Evolutionary conservation across 2,329 filamentous ascomycete species (phyloP).

Genomic region (Colletotrichum sp.): DNA sequence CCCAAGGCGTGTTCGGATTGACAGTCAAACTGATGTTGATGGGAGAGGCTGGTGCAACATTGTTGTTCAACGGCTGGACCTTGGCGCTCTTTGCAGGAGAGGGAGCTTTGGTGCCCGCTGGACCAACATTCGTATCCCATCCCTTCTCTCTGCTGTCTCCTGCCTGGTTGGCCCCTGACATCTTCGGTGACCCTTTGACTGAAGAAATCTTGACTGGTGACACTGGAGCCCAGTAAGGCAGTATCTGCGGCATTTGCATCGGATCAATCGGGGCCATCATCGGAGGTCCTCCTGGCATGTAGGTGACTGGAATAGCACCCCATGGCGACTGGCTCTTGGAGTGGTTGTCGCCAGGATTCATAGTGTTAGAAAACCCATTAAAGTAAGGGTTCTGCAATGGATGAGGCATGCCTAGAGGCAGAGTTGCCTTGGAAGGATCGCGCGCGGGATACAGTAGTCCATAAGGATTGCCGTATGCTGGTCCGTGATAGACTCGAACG

Average conservation of each 20-base stretch:
- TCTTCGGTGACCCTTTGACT: background rate
- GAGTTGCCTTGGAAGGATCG: slow-evolving; percentile 31
- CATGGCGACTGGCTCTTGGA: slow-evolving; percentile 15
- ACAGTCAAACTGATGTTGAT: slow-evolving; percentile 16
- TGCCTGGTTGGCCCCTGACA: slow-evolving; percentile 8
- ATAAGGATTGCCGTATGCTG: slow-evolving; percentile 57
- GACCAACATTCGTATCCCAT: slow-evolving; percentile 21
- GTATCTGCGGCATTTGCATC: slow-evolving; percentile 7
- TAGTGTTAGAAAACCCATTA: slow-evolving; percentile 38
- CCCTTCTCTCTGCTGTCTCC: slow-evolving; percentile 17
- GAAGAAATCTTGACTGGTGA: background rate
- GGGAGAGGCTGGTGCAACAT: slow-evolving; percentile 4
- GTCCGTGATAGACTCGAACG: slow-evolving; percentile 63
- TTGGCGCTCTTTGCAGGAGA: background rate
- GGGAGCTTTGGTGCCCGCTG: background rate
- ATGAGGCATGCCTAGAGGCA: slow-evolving; percentile 49
- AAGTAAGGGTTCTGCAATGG: slow-evolving; percentile 49
- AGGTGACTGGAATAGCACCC: background rate
- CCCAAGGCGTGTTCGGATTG: slow-evolving; percentile 19
- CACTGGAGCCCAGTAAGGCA: background rate
- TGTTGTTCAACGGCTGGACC: background rate
- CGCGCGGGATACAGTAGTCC: slow-evolving; percentile 51
- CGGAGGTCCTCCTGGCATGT: slow-evolving; percentile 8
- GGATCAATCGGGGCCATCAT: slow-evolving; percentile 2
- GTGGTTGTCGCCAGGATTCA: slow-evolving; percentile 14